Evolutionary conservation across 768 basidiomycete genomes (phyloP).

Genomic region (Mycena polygramma): DNA sequence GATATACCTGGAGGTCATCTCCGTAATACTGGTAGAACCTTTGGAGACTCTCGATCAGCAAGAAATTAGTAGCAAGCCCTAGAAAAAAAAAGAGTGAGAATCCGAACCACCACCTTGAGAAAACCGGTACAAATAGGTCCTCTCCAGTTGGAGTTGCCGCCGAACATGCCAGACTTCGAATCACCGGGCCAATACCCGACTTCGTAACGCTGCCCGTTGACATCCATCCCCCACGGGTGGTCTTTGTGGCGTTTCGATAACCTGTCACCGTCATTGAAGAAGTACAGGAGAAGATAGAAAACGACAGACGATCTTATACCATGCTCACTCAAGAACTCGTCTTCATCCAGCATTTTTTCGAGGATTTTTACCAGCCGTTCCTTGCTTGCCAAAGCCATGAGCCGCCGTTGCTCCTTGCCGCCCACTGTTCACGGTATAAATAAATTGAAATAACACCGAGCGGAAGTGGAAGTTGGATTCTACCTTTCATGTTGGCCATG

Average conservation of each 20-base stretch:
- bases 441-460: not conserved
- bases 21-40: slow-evolving; percentile 99
- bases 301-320: slow-evolving; percentile 93
- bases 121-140: slow-evolving; percentile 82
- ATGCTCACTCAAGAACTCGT: slow-evolving; percentile 95
- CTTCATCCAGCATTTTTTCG: slow-evolving; percentile 97
- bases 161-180: slow-evolving; percentile 97
- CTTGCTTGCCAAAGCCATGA: slow-evolving; percentile 92
- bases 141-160: slow-evolving; percentile 98
- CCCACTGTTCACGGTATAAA: slow-evolving; percentile 45
- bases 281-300: not conserved
- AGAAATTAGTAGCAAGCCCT: slow-evolving; percentile 97
- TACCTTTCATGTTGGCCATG: slow-evolving; percentile 96
- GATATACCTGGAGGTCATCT: slow-evolving; percentile 77
- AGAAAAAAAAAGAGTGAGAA: slow-evolving; percentile 34
- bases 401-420: slow-evolving; percentile 87
- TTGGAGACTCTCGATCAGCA: slow-evolving; percentile 96
- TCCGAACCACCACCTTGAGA: too few relatives aligned
- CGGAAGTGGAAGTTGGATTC: slow-evolving; percentile 21
- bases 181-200: slow-evolving; percentile 99
- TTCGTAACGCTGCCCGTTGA: slow-evolving; percentile 91
- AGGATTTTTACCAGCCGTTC: slow-evolving; percentile 90
- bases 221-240: slow-evolving; percentile 94
- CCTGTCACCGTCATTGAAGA: slow-evolving; percentile 52
- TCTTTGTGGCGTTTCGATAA: slow-evolving; percentile 92